phyloP scores from a whole-genome alignment of 192 early-diverging fungal species.

The Coemansia sp. region DNA sequence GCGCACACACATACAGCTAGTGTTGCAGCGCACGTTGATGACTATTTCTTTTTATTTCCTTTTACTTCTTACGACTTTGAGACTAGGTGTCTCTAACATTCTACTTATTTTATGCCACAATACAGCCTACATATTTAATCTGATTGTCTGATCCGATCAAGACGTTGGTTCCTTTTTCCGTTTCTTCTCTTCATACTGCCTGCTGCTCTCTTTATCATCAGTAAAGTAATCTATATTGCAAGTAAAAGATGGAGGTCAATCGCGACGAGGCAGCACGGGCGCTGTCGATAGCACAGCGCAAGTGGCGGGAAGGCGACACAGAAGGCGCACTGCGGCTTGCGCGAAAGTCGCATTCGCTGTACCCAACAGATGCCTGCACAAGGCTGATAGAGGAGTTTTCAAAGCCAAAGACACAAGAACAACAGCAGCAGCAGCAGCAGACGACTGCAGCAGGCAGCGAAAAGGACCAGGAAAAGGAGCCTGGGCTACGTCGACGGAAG shows the following conservation, averaged over 20 bases:
- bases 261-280: conserved; percentile 83
- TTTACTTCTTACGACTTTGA: too few relatives aligned
- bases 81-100: too few relatives aligned
- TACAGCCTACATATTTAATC: neutral
- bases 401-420: too few relatives aligned
- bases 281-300: conserved; percentile 72
- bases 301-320: conserved; percentile 66
- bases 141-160: neutral
- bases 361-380: conserved; percentile 68
- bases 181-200: neutral
- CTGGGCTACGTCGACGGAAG: conserved; percentile 17
- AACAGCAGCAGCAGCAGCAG: neutral
- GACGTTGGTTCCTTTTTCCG: neutral
- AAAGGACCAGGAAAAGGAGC: conserved; percentile 3
- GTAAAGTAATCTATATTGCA: conserved; percentile 14
- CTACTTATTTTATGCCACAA: neutral
- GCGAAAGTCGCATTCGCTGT: conserved; percentile 76
- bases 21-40: too few relatives aligned
- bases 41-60: too few relatives aligned
- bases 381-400: conserved; percentile 53
- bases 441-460: neutral
- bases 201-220: too few relatives aligned
- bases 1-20: too few relatives aligned
- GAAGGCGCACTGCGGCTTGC: conserved; percentile 77
- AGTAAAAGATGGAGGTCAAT: conserved; percentile 71